Evolutionary conservation across 768 basidiomycete genomes (phyloP), one percentile per base, ranked within the genome.

Genomic region (Psilocybe cyanescens): DNA sequence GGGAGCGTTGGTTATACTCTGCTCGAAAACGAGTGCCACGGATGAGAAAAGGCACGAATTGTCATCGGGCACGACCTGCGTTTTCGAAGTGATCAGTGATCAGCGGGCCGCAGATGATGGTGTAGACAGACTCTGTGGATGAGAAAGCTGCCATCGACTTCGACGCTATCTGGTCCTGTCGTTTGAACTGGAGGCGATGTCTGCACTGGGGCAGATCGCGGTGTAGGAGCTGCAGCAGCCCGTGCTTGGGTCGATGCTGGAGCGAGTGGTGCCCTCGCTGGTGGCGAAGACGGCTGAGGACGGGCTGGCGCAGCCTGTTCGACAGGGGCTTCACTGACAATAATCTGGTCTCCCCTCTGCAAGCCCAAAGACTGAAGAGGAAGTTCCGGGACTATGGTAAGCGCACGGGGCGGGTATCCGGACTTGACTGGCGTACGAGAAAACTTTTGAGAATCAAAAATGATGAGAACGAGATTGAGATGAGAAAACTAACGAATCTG

Each of bases 1-100:
- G 28, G 80, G 78, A 2, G 90, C 91, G 60, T 88, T 88, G n/a
- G 81, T 74, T 11, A 90, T 88, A 59, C 86, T 87, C 68, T 96
- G 94, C 70, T 90, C 87, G 68, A 98, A 96, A 1, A 97, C 79
- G 45, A 97, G 77, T 14, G 92, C 93, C 48, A 94, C 80, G 2
- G 95, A 88, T 3, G 91, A 91, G 78, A 98, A 99, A 31, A 99
- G 79, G 73, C 97, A 99, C 1, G 94, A 92, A 69, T 99, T 99
- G 76, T 99, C 97, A 69, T 99, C 97, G n/a, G 95, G 96, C 16
- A 97, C 94, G 58, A 95, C 82, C 86, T 92, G 64, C 39, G 63
- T 19, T 31, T n/a, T 57, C 9, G 24, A 19, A 17, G 4, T 33
- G 31, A 39, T 44, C 8, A 33, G 46, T 5, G 16, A 35, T 11